Evolutionary conservation across 345 rosid genomes (phyloP).

Genomic region (Pseudoturritis turrita): DNA sequence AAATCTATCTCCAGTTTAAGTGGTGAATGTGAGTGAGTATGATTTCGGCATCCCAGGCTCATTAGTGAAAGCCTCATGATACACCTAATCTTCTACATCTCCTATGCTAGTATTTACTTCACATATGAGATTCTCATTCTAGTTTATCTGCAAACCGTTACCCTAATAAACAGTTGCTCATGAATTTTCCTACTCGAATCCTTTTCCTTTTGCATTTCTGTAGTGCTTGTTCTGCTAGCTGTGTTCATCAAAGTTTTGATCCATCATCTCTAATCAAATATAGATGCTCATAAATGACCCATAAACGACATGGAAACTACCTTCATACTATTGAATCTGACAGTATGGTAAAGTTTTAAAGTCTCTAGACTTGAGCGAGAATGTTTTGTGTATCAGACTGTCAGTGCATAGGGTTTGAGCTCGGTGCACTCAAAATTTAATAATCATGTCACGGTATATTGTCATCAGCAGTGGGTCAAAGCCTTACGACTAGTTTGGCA

Average conservation of each 20-base stretch:
- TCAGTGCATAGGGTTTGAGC: neutral
- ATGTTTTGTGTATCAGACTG: neutral
- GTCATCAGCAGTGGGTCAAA: neutral
- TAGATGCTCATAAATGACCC: neutral
- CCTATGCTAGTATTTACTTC: neutral
- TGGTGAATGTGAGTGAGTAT: neutral
- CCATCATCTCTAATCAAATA: neutral
- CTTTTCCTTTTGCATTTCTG: neutral
- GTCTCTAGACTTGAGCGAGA: neutral
- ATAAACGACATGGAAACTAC: neutral
- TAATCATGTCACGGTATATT: neutral
- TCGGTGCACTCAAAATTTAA: neutral
- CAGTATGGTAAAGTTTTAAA: neutral
- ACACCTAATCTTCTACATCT: neutral
- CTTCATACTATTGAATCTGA: neutral
- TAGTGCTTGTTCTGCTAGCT: neutral
- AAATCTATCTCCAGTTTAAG: neutral
- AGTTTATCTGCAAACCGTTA: neutral
- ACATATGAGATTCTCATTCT: neutral
- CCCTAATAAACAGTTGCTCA: neutral
- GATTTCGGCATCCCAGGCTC: neutral
- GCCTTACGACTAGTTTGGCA: neutral
- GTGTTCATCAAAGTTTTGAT: neutral
- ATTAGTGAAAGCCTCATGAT: neutral
- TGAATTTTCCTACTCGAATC: neutral